Evolutionary conservation across 495 filamentous ascomycete genomes (phyloP).

Genomic region (Tuber aestivum): DNA sequence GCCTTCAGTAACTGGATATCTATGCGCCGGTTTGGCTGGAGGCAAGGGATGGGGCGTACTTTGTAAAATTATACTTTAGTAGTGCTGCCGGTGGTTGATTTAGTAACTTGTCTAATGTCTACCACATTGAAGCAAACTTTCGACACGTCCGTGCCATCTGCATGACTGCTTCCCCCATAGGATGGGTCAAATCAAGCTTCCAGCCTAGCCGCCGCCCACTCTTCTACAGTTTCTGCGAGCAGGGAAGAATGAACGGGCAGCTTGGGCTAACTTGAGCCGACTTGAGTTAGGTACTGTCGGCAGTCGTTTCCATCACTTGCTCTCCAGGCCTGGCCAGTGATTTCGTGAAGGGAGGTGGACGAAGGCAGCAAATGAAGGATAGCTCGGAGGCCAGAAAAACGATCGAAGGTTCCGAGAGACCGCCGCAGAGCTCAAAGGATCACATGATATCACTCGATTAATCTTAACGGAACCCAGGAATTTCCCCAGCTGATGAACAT

Average conservation of each 20-base stretch:
- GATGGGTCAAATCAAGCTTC: background rate
- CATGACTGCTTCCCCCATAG: background rate
- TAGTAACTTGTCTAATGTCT: too few relatives aligned
- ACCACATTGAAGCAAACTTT: background rate
- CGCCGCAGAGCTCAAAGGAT: background rate
- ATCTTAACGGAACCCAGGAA: too few relatives aligned
- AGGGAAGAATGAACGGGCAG: background rate
- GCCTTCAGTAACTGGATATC: too few relatives aligned
- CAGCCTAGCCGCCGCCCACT: too few relatives aligned
- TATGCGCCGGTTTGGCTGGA: too few relatives aligned
- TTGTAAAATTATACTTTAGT: too few relatives aligned
- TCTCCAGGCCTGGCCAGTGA: background rate
- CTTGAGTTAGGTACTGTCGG: background rate
- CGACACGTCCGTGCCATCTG: background rate
- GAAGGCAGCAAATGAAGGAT: background rate
- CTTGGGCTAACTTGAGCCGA: background rate
- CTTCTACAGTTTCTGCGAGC: background rate
- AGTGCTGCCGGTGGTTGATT: background rate
- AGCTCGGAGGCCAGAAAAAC: background rate
- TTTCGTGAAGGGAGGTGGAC: background rate
- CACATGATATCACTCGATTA: background rate
- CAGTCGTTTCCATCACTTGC: background rate
- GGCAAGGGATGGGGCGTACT: too few relatives aligned
- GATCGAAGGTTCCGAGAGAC: background rate
- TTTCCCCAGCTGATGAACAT: too few relatives aligned